Evolutionary conservation across 2,329 filamentous ascomycete genomes (phyloP), one percentile per base, ranked within the genome.

Genomic region (Pseudovirgaria hyperparasitica): DNA sequence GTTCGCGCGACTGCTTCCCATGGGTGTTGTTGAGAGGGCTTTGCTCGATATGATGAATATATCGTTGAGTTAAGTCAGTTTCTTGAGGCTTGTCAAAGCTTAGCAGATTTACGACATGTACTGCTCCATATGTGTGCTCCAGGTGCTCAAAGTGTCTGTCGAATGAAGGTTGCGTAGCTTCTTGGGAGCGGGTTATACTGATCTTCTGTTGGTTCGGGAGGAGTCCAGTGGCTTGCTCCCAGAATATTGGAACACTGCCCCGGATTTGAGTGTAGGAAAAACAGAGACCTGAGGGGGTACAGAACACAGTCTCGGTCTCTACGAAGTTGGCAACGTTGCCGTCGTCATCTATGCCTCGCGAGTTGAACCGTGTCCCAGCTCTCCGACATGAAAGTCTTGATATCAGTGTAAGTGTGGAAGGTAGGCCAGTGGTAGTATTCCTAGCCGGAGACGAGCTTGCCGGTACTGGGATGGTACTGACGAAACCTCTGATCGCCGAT

Each of bases 241-340:
- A 98, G 52, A 98, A 98, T 3, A 96, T 67, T 1, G 90, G 90
- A 6, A 98, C 82, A 5, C 86, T 94, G 19, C 90, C 90, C 42
- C 90, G 72, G 15, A 92, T 72, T 54, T 98, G 90, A 2, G 77
- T 82, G 52, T 94, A 98, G 0, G 90, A 96, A 50, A 96, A 96
- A 29, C 84, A 73, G 5, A 84, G 71, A 1, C 63, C 65, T 1
- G 73, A 71, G 1, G 81, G 80, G 40, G 77, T 78, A 78, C 82
- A 93, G 46, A 92, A 86, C 21, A 87, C 74, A 0, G 85, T 92
- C 56, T 98, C 90, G 0, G 85, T 90, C 55, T 98, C 90, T n/a
- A 96, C 90, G 54, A 93, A 98, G 53, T 98, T 98, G 34, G 90
- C 86, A 16, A 96, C 90, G 43, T 96, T 84, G 9, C 90, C 90